Evolutionary conservation across 768 basidiomycete species (phyloP), one percentile per base, ranked within the genome.

Genomic region (Xerocomellus amylosporus): DNA sequence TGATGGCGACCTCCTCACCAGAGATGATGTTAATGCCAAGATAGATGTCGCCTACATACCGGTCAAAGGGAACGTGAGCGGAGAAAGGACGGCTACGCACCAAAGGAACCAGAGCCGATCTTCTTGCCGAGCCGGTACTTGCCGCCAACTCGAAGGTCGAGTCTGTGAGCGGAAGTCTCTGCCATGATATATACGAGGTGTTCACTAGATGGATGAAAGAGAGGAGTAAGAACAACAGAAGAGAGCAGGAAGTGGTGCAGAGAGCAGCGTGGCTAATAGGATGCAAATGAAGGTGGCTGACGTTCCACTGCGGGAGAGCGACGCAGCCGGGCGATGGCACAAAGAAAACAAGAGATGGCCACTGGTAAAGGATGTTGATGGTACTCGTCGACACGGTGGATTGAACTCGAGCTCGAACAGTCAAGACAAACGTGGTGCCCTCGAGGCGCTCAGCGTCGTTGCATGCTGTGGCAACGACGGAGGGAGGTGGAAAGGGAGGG

Each of bases 11-110:
- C 71, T 98, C 97, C 72, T 99, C 97, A 24, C 96, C 96, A 17
- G 96, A 98, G 71, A 98, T 98, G 78, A 99, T 98, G 82, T 98
- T 99, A 74, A 97, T 96, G 54, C 97, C 97, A 58, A 98, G 91
- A 73, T 98, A 98, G 75, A 99, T 98, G 71, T 98, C 96, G 74
- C 94, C 96, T 96, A 43, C 37, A 19, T 36, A 22, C 38, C 40
- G 54, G 55, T 65, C 22, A 61, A 37, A 40, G 54, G 47, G 49
- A 14, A 24, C 30, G 37, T 33, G 49, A 22, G 39, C 30, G n/a
- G 39, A 49, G 3, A 28, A 54, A 48, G 43, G 51, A 38, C 34
- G 19, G 49, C 10, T 46, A 79, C 88, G 68, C 65, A 96, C 95
- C 93, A 66, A 98, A 98, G 42, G 95, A 98, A 59, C 96, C 96